These are phyloP conservation scores for Pontederia crassipes DNA, from an alignment of 176 grass and related monocot species.

Conservation along the genomic window DNA sequence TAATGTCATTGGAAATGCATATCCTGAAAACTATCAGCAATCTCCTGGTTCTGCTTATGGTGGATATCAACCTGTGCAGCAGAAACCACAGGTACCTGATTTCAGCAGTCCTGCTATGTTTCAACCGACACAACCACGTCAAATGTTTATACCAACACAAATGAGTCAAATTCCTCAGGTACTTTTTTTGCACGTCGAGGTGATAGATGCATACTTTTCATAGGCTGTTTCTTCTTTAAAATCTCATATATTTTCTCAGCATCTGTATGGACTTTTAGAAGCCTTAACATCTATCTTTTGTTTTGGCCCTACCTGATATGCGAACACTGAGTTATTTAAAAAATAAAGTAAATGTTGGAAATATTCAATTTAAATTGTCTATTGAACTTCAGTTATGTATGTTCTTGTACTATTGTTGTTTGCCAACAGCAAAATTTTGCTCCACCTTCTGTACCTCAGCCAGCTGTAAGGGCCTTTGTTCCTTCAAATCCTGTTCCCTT, in stretches of 20 bases:
- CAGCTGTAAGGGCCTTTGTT: conserved; percentile 58
- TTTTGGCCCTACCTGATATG: too few relatives aligned
- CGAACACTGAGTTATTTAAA: too few relatives aligned
- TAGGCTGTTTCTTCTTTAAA: background rate
- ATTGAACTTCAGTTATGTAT: conserved; percentile 1
- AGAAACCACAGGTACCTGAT: conserved; percentile 24
- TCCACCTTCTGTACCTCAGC: conserved; percentile 28
- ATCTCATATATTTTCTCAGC: background rate
- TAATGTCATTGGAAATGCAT: conserved; percentile 26
- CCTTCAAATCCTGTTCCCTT: conserved; percentile 50
- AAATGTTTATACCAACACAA: conserved; percentile 73
- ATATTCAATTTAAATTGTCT: background rate
- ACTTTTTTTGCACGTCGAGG: conserved; percentile 12
- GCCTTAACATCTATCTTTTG: background rate
- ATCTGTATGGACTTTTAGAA: background rate
- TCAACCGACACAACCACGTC: conserved; percentile 34
- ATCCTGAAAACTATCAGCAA: conserved; percentile 42
- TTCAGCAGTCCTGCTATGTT: conserved; percentile 33
- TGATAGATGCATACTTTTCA: conserved; percentile 6
- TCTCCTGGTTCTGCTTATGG: conserved; percentile 31
- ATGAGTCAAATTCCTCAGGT: conserved; percentile 43
- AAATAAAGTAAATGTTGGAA: too few relatives aligned
- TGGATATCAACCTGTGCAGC: conserved; percentile 33
- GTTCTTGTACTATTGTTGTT: conserved; percentile 4
- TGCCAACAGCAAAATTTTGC: conserved; percentile 34